A percentile compares a stretch with the other conserved stretches of the same genome.
phyloP scores from a whole-genome alignment of 2,329 filamentous ascomycete species.

The Thelonectria rubi region DNA sequence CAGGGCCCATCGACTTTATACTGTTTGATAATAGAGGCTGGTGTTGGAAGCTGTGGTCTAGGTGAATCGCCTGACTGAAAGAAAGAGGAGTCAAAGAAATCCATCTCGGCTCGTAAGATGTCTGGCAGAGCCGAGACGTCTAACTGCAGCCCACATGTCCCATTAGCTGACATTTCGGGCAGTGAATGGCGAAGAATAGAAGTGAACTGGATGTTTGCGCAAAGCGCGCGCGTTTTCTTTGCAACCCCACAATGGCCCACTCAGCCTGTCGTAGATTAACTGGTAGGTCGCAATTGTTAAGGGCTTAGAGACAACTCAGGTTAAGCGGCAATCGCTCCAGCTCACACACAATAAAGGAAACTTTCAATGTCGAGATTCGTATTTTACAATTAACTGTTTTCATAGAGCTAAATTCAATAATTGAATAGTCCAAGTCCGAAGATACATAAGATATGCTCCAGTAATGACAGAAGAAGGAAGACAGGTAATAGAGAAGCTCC shows the following conservation, averaged over 20 bases:
- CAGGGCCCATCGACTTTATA: constrained; percentile 1
- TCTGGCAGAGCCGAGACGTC: constrained; percentile 20
- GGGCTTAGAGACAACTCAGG: constrained; percentile 3
- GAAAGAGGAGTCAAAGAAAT: constrained; percentile 28
- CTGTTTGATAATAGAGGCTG: constrained; percentile 7
- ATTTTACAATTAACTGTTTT: constrained; percentile 1
- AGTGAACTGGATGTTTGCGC: no score
- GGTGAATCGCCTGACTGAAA: constrained; percentile 3
- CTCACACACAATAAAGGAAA: constrained; percentile 3
- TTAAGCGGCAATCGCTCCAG: constrained; percentile 3
- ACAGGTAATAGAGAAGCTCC: no score
- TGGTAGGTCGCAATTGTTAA: no score
- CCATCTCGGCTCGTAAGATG: constrained; percentile 16
- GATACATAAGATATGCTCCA: no score
- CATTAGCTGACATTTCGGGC: not conserved
- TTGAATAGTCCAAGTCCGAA: no score
- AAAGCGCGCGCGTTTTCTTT: no score
- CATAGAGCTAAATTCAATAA: no score
- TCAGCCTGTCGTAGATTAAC: no score
- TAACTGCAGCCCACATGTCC: not conserved
- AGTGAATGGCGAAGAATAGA: not conserved
- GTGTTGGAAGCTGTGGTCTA: constrained; percentile 20
- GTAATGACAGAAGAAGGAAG: no score
- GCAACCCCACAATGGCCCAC: no score
- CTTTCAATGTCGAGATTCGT: constrained; percentile 9